Percentiles rank a stretch among this genome's conserved stretches.
Evolutionary conservation across 768 basidiomycete genomes (phyloP).

Genomic region (Leccinum variicolor): DNA sequence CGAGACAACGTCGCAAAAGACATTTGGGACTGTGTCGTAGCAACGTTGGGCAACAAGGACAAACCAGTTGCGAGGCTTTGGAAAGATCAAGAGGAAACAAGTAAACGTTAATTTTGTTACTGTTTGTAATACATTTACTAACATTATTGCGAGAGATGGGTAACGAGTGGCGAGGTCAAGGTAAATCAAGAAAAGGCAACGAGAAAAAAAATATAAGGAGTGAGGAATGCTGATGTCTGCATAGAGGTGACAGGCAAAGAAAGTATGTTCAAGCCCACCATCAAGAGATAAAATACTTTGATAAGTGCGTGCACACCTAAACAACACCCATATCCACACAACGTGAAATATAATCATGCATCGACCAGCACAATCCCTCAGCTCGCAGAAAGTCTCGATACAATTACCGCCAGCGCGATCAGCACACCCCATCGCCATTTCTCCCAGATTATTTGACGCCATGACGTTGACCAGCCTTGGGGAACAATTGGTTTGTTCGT

Average conservation of each 20-base stretch:
- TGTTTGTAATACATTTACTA: constrained; percentile 26
- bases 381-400: constrained; percentile 69
- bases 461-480: constrained; percentile 55
- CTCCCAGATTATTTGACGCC: constrained; percentile 71
- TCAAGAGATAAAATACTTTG: constrained; percentile 16
- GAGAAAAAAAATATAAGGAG: constrained; percentile 7
- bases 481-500: constrained; percentile 31
- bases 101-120: constrained; percentile 8
- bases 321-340: constrained; percentile 19
- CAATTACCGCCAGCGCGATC: constrained; percentile 72
- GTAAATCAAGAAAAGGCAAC: constrained; percentile 7
- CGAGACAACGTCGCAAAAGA: constrained; percentile 49
- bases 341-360: constrained; percentile 5
- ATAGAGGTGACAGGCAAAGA: constrained; percentile 5
- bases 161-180: constrained; percentile 16
- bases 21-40: constrained; percentile 52
- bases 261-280: constrained; percentile 12
- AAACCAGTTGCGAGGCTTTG: constrained; percentile 50
- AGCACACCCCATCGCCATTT: constrained; percentile 84
- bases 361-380: constrained; percentile 11
- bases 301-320: constrained; percentile 16
- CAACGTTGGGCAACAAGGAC: constrained; percentile 37
- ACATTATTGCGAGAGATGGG: constrained; percentile 19
- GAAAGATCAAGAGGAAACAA: constrained; percentile 22
- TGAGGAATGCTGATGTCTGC: constrained; percentile 10